Conservation (phyloP, 192 early-diverging fungal genomes). For the Gaertneriomyces semiglobifer region DNA sequence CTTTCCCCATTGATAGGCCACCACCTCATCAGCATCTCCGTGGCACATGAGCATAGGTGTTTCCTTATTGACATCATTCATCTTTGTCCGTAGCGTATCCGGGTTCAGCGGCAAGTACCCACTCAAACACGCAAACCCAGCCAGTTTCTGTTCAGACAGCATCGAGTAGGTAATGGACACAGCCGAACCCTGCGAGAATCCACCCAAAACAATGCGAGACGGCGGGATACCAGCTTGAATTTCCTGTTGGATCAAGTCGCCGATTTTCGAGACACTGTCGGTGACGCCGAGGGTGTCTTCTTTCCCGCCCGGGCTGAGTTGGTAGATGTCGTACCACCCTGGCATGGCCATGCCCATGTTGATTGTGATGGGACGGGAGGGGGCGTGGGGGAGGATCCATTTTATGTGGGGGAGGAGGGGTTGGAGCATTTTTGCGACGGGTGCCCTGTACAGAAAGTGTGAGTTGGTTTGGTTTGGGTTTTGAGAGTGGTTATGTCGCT, state of each 20-base stretch:
- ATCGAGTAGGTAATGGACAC: conserved; percentile 69
- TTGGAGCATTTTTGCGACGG: conserved; percentile 53
- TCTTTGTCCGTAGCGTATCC: background rate
- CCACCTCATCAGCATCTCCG: conserved; percentile 71
- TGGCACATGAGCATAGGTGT: conserved; percentile 85
- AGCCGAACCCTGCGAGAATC: conserved; percentile 88
- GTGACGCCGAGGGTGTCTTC: conserved; percentile 76
- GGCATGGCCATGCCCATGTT: conserved; percentile 83
- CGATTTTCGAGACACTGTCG: conserved; percentile 41
- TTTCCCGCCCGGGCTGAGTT: conserved; percentile 34
- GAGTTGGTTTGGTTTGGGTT: background rate
- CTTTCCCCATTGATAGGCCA: conserved; percentile 70
- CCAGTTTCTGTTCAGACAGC: conserved; percentile 66
- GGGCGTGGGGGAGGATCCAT: conserved; percentile 85
- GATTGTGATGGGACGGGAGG: conserved; percentile 52
- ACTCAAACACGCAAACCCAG: conserved; percentile 69
- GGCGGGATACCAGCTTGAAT: conserved; percentile 74
- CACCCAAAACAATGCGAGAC: conserved; percentile 83
- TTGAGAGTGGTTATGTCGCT: background rate
- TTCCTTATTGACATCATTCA: conserved; percentile 28
- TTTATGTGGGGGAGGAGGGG: conserved; percentile 75
- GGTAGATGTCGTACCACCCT: conserved; percentile 85
- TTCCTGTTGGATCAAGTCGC: conserved; percentile 63
- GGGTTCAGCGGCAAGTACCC: conserved; percentile 68
- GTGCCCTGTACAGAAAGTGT: conserved; percentile 36